phyloP scores from a whole-genome alignment of 768 basidiomycete genomes.

The Lactarius sanguifluus region DNA sequence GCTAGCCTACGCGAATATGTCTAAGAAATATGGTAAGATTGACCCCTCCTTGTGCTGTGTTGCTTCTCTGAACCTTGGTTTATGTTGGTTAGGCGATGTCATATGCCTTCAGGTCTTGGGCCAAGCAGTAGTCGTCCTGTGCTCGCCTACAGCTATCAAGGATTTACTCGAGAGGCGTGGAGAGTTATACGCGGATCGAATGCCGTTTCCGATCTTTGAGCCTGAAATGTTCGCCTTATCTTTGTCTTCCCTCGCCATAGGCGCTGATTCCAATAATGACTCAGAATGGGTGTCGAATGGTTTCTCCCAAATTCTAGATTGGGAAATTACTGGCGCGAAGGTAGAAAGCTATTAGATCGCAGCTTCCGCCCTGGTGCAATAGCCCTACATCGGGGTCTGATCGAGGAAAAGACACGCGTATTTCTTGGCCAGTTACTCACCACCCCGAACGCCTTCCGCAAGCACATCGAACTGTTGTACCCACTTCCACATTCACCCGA shows the following conservation, averaged over 20 bases:
- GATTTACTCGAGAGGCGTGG: conserved; percentile 21
- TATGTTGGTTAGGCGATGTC: conserved; percentile 2
- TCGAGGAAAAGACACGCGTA: conserved; percentile 8
- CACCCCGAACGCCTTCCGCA: neutral
- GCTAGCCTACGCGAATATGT: conserved; percentile 1
- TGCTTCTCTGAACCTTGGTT: neutral
- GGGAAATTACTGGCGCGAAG: conserved; percentile 8
- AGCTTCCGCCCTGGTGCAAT: conserved; percentile 10
- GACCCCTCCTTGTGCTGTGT: neutral
- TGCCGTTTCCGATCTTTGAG: conserved; percentile 1
- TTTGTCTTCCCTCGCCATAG: neutral
- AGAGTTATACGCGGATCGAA: conserved; percentile 10
- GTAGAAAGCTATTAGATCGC: conserved; percentile 1
- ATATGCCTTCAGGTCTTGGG: conserved; percentile 14
- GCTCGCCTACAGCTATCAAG: conserved; percentile 2
- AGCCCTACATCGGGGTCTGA: neutral
- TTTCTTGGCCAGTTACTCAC: conserved; percentile 6
- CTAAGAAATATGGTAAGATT: conserved; percentile 16
- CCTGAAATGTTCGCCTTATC: neutral
- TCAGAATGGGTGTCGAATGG: neutral
- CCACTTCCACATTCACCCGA: too few relatives aligned
- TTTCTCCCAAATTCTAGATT: neutral
- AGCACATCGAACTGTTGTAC: conserved; percentile 1
- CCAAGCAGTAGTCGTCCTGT: conserved; percentile 9
- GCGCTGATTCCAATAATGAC: too few relatives aligned